phyloP scores from a whole-genome alignment of 2,329 filamentous ascomycete genomes.

The Exserohilum rostratum region DNA sequence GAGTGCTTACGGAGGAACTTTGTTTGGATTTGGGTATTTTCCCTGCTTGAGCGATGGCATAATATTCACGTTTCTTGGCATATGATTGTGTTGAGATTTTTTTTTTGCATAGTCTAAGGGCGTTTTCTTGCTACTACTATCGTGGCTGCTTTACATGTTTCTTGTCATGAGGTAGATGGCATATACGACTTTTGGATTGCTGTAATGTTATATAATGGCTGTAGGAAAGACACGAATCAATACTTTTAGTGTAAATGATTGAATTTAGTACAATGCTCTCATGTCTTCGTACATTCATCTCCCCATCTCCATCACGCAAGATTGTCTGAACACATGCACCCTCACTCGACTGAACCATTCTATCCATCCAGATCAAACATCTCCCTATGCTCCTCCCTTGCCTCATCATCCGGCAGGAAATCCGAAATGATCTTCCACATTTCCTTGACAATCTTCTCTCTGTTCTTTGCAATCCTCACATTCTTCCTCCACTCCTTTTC shows the following conservation, averaged over 20 bases:
- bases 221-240: background rate
- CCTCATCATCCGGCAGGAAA: constrained; percentile 55
- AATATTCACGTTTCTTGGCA: background rate
- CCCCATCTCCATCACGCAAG: background rate
- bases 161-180: background rate
- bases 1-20: too few species aligned
- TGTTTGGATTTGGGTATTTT: too few species aligned
- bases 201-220: background rate
- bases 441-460: constrained; percentile 58
- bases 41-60: too few species aligned
- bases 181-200: background rate
- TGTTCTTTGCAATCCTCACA: constrained; percentile 44
- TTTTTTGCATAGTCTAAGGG: constrained; percentile 15
- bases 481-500: constrained; percentile 56
- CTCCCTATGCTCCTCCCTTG: constrained; percentile 58
- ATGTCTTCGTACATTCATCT: background rate
- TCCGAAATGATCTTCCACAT: constrained; percentile 59
- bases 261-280: background rate
- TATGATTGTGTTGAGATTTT: constrained; percentile 9
- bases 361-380: constrained; percentile 45
- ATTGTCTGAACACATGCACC: background rate
- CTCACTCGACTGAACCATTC: background rate
- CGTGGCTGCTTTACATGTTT: too few species aligned
- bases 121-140: background rate
- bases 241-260: background rate